Evolutionary conservation across 2,329 filamentous ascomycete genomes (phyloP).

Genomic region (Paraconiothyrium brasiliense): DNA sequence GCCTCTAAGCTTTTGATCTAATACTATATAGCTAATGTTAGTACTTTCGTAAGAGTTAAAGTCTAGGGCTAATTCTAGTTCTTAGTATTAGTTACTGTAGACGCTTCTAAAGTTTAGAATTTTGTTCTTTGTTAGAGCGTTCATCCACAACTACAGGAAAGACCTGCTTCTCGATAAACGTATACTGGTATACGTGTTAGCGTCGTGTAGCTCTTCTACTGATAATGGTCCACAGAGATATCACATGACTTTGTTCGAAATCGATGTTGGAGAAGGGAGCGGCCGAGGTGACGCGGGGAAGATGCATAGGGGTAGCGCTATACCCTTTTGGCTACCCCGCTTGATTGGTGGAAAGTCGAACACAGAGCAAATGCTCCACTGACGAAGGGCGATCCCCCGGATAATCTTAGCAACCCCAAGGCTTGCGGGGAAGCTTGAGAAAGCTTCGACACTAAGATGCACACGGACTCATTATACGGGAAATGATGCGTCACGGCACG

Average conservation of each 20-base stretch:
- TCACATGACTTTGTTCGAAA: not conserved
- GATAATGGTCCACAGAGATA: not conserved
- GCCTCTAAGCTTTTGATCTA: no score
- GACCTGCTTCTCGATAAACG: no score
- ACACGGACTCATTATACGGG: not conserved
- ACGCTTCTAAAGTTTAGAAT: no score
- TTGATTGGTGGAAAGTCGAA: conserved; percentile 2
- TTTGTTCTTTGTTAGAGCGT: no score
- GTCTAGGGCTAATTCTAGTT: no score
- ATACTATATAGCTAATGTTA: no score
- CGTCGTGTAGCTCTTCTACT: no score
- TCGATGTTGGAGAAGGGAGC: not conserved
- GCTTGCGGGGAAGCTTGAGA: conserved; percentile 15
- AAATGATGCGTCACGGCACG: conserved; percentile 5
- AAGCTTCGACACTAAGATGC: conserved; percentile 11
- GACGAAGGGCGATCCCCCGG: conserved; percentile 7
- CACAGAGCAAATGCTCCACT: not conserved
- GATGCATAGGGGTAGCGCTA: not conserved
- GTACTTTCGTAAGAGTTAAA: no score
- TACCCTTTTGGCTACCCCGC: not conserved
- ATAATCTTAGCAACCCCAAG: conserved; percentile 14
- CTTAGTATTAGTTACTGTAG: no score
- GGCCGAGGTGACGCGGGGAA: not conserved
- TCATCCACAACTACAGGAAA: no score
- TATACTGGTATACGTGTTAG: no score